These are phyloP conservation scores for Boletus bicolor DNA, from an alignment of 768 basidiomycete species.

Conservation along the genomic window DNA sequence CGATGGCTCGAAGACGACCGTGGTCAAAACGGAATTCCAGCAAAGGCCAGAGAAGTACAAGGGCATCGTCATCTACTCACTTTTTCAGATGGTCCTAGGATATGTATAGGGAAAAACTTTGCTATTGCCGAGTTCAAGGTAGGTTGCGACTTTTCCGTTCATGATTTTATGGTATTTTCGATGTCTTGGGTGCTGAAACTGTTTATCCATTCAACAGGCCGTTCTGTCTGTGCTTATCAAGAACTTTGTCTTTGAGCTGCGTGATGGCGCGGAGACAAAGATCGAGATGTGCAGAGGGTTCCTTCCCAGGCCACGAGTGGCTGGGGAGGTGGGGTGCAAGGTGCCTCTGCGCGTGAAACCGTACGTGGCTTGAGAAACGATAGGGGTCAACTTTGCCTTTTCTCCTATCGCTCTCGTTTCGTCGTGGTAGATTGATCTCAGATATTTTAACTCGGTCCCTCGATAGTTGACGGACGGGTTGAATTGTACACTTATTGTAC, in stretches of 20 bases:
- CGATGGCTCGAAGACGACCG: slow-evolving; percentile 49
- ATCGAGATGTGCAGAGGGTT: slow-evolving; percentile 16
- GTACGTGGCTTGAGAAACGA: neutral
- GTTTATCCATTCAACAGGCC: slow-evolving; percentile 28
- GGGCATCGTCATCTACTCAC: slow-evolving; percentile 51
- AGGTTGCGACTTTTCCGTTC: neutral
- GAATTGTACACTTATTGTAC: too few relatives aligned
- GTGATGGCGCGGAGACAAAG: slow-evolving; percentile 36
- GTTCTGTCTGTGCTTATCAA: slow-evolving; percentile 40
- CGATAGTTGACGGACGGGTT: too few relatives aligned
- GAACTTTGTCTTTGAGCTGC: slow-evolving; percentile 37
- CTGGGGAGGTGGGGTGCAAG: slow-evolving; percentile 21
- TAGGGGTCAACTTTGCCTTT: too few relatives aligned
- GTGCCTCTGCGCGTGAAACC: slow-evolving; percentile 27
- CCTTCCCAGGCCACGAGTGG: slow-evolving; percentile 14
- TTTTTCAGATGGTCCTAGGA: slow-evolving; percentile 49
- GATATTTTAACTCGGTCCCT: too few relatives aligned
- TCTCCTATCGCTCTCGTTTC: too few relatives aligned
- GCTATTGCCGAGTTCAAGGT: slow-evolving; percentile 40
- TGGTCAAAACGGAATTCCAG: slow-evolving; percentile 18
- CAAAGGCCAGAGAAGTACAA: slow-evolving; percentile 39
- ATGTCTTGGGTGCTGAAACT: neutral
- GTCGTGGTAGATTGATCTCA: too few relatives aligned
- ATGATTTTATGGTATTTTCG: neutral
- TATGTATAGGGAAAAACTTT: slow-evolving; percentile 49